phyloP scores from a whole-genome alignment of 2,329 filamentous ascomycete genomes.

The Botrytis deweyae region DNA sequence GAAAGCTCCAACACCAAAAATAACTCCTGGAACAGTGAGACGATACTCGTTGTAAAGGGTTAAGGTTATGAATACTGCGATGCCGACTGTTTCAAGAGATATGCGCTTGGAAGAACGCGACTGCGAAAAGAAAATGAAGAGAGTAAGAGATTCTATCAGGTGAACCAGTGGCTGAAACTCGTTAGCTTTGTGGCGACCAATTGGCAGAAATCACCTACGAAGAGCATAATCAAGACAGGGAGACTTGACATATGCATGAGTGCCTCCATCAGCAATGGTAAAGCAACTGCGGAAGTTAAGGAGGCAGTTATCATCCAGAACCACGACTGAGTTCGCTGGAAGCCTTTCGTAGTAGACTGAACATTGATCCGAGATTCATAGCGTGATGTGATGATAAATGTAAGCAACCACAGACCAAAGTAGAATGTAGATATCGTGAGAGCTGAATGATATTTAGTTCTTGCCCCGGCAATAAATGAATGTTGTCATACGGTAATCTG shows the following conservation, averaged over 20 bases:
- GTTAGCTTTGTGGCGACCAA: conserved; percentile 9
- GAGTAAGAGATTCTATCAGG: conserved; percentile 29
- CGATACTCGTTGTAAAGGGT: conserved; percentile 35
- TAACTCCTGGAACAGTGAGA: conserved; percentile 34
- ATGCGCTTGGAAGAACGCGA: neutral
- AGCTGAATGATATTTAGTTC: neutral
- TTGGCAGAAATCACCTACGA: conserved; percentile 28
- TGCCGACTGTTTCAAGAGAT: conserved; percentile 27
- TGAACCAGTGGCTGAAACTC: conserved; percentile 30
- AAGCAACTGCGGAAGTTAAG: conserved; percentile 29
- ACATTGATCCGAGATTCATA: neutral
- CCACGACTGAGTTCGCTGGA: conserved; percentile 18
- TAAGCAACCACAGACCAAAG: neutral
- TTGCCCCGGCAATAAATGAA: too few relatives aligned
- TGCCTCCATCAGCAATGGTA: conserved; percentile 33
- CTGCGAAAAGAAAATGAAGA: conserved; percentile 11
- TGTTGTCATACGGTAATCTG: conserved; percentile 1
- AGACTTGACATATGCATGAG: conserved; percentile 35
- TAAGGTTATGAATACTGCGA: conserved; percentile 21
- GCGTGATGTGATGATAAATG: neutral
- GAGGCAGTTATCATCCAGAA: conserved; percentile 29
- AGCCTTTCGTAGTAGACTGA: too few relatives aligned
- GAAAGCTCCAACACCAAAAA: conserved; percentile 28
- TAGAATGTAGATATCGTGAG: neutral
- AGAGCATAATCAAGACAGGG: conserved; percentile 35